These are phyloP conservation scores for Fusarium torreyae DNA, from an alignment of 2,329 filamentous ascomycete species.

Conservation along the genomic window DNA sequence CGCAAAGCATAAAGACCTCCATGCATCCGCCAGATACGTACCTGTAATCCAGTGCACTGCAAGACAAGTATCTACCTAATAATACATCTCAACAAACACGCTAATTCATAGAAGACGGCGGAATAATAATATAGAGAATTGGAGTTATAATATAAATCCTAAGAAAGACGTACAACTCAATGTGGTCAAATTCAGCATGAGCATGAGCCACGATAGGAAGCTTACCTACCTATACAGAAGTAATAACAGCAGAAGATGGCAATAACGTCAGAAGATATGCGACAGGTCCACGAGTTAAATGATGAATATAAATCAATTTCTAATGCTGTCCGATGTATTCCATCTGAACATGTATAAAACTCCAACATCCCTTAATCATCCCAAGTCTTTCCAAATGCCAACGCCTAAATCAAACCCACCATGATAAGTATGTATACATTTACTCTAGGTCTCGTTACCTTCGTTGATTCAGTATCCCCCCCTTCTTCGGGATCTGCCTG, in stretches of 20 bases:
- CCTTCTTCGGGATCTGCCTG: constrained; percentile 69
- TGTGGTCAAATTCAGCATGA: too few relatives aligned
- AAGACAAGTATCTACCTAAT: too few relatives aligned
- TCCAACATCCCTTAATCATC: constrained; percentile 28
- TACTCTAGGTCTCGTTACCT: constrained; percentile 38
- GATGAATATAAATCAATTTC: constrained; percentile 23
- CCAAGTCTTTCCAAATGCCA: constrained; percentile 22
- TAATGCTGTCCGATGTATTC: constrained; percentile 11
- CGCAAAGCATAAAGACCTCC: too few relatives aligned
- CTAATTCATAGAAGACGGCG: too few relatives aligned
- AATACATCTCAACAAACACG: too few relatives aligned
- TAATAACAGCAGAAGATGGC: neutral
- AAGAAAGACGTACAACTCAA: too few relatives aligned
- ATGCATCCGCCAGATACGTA: too few relatives aligned
- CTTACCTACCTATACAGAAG: too few relatives aligned
- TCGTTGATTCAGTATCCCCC: constrained; percentile 57
- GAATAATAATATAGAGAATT: too few relatives aligned
- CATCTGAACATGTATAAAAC: constrained; percentile 19
- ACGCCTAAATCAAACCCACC: constrained; percentile 41
- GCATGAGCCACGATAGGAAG: too few relatives aligned
- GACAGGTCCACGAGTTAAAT: neutral
- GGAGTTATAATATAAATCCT: too few relatives aligned
- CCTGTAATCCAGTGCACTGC: too few relatives aligned
- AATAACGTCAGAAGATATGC: neutral
- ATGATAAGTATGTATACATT: constrained; percentile 44